These are phyloP conservation scores for Botryotinia narcissicola DNA, from an alignment of 2,329 filamentous ascomycete species.

Conservation along the genomic window DNA sequence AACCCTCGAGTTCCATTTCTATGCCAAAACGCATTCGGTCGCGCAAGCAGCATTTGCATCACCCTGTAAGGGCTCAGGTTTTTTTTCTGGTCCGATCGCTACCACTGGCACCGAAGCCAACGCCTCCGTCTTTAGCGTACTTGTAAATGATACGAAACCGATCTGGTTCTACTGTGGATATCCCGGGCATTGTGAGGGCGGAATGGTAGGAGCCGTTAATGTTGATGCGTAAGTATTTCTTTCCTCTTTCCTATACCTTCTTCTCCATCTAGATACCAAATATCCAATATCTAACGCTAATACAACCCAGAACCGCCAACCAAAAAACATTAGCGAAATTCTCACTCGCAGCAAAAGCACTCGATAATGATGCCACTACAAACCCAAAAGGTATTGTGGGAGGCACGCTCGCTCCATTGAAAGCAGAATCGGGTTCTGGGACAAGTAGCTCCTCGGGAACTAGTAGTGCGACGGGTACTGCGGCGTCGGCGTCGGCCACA, in stretches of 20 bases:
- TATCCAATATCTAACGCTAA: neutral
- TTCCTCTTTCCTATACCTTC: neutral
- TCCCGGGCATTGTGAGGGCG: constrained; percentile 42
- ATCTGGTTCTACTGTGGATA: constrained; percentile 47
- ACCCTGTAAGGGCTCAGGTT: constrained; percentile 37
- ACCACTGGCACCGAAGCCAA: constrained; percentile 27
- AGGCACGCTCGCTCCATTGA: neutral
- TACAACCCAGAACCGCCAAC: neutral
- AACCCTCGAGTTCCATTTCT: constrained; percentile 55
- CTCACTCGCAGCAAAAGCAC: neutral
- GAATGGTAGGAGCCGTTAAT: constrained; percentile 48
- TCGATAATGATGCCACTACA: neutral
- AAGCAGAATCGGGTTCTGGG: neutral
- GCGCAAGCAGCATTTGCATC: constrained; percentile 40
- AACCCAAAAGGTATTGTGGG: neutral
- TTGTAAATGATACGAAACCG: constrained; percentile 42
- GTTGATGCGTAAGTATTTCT: constrained; percentile 35
- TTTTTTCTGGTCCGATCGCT: constrained; percentile 28
- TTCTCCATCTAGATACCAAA: neutral
- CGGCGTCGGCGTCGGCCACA: neutral
- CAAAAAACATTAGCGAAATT: neutral
- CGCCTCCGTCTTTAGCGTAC: constrained; percentile 43
- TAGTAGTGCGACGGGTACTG: neutral
- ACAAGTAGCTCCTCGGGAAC: neutral
- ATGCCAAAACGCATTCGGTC: constrained; percentile 51